Conservation (phyloP, 306 rosid species). For the Dalbergia oliveri region DNA sequence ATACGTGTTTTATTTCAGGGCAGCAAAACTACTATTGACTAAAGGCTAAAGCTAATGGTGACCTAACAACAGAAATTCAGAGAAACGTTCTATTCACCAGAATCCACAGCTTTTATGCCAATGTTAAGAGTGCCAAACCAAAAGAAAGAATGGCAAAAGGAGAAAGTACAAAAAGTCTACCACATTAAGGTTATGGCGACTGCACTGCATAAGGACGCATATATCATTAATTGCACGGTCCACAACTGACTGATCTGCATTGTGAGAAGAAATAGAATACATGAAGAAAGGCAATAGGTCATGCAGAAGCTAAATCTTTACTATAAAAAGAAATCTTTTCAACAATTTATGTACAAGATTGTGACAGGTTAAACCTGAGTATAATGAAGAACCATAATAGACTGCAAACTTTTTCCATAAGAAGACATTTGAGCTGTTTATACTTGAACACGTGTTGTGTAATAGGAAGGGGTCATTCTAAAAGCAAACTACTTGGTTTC, state of each 20-base stretch:
- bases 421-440: too few relatives aligned
- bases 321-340: not conserved
- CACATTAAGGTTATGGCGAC: constrained; percentile 94
- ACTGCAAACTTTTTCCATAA: constrained; percentile 4
- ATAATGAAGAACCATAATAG: constrained; percentile 22
- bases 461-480: too few relatives aligned
- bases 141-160: constrained; percentile 7
- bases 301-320: not conserved
- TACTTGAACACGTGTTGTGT: too few relatives aligned
- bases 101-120: constrained; percentile 3
- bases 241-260: constrained; percentile 84
- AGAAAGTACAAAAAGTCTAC: constrained; percentile 48
- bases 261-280: constrained; percentile 31
- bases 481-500: too few relatives aligned
- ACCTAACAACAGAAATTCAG: not conserved
- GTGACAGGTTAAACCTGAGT: constrained; percentile 10
- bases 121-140: constrained; percentile 23
- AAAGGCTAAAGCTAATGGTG: not conserved
- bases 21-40: not conserved
- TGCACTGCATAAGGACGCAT: constrained; percentile 87
- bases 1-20: not conserved
- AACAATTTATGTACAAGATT: constrained; percentile 3
- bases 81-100: constrained; percentile 1
- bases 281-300: constrained; percentile 20
- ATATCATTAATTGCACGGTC: constrained; percentile 87